Percentiles rank a stretch among this genome's conserved stretches.
Evolutionary conservation across 169 alveolate species (phyloP).

Genomic region (Plasmodium adleri): DNA sequence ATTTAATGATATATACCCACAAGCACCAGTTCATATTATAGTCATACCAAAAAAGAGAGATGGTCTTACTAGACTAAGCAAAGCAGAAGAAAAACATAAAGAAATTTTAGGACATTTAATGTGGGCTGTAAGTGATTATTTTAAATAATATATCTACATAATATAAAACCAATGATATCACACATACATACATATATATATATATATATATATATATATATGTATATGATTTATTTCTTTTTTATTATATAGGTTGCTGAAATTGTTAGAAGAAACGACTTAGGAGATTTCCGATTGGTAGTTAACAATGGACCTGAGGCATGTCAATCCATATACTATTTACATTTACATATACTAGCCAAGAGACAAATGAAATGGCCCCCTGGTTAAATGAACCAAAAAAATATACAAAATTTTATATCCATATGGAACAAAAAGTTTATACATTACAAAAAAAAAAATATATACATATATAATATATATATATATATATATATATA

Average conservation of each 20-base stretch:
- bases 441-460: neutral
- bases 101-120: slow-evolving; percentile 92
- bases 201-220: no score
- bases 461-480: neutral
- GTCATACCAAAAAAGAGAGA: slow-evolving; percentile 92
- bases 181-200: no score
- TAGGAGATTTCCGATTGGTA: slow-evolving; percentile 93
- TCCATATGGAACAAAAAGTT: neutral
- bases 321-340: slow-evolving; percentile 92
- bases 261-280: slow-evolving; percentile 86
- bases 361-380: slow-evolving; percentile 90
- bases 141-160: neutral
- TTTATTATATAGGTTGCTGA: slow-evolving; percentile 82
- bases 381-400: slow-evolving; percentile 84
- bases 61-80: slow-evolving; percentile 90
- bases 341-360: slow-evolving; percentile 91
- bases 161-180: no score
- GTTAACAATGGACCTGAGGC: slow-evolving; percentile 94
- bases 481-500: neutral
- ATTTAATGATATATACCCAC: slow-evolving; percentile 93
- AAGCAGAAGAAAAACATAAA: slow-evolving; percentile 90
- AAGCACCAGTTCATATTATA: slow-evolving; percentile 94
- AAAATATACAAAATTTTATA: no score
- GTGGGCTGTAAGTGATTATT: slow-evolving; percentile 80
- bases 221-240: no score